These are phyloP conservation scores for Citrullus colocynthis DNA, from an alignment of 306 rosid genomes.

Conservation along the genomic window DNA sequence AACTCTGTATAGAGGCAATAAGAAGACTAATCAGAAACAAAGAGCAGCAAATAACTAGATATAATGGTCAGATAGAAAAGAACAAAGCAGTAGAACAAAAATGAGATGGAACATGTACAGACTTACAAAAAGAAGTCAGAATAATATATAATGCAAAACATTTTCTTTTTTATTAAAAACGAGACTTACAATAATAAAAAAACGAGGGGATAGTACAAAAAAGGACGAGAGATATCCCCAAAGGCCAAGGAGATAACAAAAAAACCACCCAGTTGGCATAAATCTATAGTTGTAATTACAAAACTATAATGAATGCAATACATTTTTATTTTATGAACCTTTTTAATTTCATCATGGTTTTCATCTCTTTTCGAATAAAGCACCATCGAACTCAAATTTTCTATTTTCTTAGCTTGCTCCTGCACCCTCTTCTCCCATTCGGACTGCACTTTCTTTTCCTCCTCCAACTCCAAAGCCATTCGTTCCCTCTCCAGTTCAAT, in stretches of 20 bases:
- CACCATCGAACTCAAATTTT: slow-evolving; percentile 88
- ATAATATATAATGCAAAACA: background rate
- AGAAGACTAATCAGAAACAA: background rate
- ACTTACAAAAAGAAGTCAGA: background rate
- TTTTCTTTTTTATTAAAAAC: background rate
- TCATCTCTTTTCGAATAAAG: slow-evolving; percentile 81
- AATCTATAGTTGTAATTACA: background rate
- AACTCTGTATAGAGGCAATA: background rate
- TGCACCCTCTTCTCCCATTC: slow-evolving; percentile 79
- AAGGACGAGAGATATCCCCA: background rate
- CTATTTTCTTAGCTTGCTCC: slow-evolving; percentile 85
- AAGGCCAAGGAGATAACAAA: background rate
- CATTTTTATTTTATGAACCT: slow-evolving; percentile 30
- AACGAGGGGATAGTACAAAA: background rate
- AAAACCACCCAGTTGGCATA: background rate
- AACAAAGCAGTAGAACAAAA: background rate
- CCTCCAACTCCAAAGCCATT: slow-evolving; percentile 91
- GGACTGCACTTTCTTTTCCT: slow-evolving; percentile 81
- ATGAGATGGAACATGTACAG: background rate
- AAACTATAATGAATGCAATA: background rate
- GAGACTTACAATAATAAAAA: background rate
- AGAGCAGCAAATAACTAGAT: background rate
- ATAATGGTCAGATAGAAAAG: background rate
- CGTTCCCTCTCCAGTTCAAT: slow-evolving; percentile 91
- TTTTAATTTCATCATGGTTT: slow-evolving; percentile 40